Conservation (phyloP, 2,329 filamentous ascomycete genomes). For the Fusarium poae region DNA sequence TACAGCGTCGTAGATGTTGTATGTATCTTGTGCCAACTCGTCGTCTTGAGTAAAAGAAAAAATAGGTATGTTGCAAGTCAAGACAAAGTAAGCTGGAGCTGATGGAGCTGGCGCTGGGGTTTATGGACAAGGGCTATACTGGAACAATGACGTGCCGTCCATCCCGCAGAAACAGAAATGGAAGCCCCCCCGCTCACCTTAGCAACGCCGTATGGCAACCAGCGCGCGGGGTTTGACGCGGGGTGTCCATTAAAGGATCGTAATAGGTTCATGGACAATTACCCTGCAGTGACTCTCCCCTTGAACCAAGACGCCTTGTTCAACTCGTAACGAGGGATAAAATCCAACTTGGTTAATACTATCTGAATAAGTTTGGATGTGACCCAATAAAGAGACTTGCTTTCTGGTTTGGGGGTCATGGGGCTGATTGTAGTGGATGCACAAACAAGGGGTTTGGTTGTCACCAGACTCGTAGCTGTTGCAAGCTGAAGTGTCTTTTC, state of each 20-base stretch:
- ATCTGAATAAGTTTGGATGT: neutral
- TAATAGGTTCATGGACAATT: slow-evolving; percentile 10
- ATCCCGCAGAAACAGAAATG: slow-evolving; percentile 8
- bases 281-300: slow-evolving; percentile 13
- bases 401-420: slow-evolving; percentile 29
- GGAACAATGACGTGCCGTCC: slow-evolving; percentile 45
- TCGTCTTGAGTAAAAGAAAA: slow-evolving; percentile 22
- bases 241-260: slow-evolving; percentile 23
- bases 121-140: neutral
- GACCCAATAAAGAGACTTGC: slow-evolving; percentile 18
- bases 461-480: slow-evolving; percentile 15
- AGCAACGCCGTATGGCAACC: slow-evolving; percentile 35
- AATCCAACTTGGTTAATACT: slow-evolving; percentile 16
- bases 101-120: slow-evolving; percentile 27
- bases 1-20: neutral
- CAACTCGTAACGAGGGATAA: slow-evolving; percentile 28
- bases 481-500: neutral
- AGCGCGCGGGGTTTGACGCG: slow-evolving; percentile 41
- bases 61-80: slow-evolving; percentile 21
- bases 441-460: slow-evolving; percentile 19
- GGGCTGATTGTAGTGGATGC: slow-evolving; percentile 26
- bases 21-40: neutral
- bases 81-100: slow-evolving; percentile 36
- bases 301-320: slow-evolving; percentile 9
- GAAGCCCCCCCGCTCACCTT: slow-evolving; percentile 20